Percentiles rank a stretch among this genome's conserved stretches.
Conservation (phyloP, 164 flowering plant genomes). For the Liriodendron chinense region DNA sequence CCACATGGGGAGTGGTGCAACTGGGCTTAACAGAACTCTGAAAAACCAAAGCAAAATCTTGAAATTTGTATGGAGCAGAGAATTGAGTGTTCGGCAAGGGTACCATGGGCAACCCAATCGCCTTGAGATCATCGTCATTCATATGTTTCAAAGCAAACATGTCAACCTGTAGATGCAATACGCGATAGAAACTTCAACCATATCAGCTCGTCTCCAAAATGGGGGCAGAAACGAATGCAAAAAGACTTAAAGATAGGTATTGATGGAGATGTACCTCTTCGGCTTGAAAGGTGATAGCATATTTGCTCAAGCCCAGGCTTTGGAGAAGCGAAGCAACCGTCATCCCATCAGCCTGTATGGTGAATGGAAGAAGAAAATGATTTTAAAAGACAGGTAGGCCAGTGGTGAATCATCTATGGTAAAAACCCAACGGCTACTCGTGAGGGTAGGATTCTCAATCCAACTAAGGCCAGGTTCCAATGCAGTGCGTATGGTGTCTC, state of each 20-base stretch:
- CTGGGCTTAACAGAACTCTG: too few relatives aligned
- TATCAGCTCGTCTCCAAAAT: neutral
- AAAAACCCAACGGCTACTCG: too few relatives aligned
- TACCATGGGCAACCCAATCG: constrained; percentile 8
- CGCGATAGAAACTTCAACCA: neutral
- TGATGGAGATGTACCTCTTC: constrained; percentile 6
- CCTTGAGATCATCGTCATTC: constrained; percentile 10
- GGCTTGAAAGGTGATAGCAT: constrained; percentile 3
- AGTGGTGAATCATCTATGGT: neutral
- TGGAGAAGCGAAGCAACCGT: neutral
- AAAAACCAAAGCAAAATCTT: too few relatives aligned
- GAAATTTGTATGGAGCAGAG: too few relatives aligned
- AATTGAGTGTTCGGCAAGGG: too few relatives aligned
- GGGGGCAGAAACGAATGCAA: neutral
- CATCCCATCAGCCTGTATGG: neutral
- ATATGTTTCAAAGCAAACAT: constrained; percentile 5
- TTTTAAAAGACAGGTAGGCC: neutral
- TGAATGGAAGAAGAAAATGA: neutral
- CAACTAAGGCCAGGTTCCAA: too few relatives aligned
- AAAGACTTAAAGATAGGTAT: neutral
- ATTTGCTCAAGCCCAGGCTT: constrained; percentile 8
- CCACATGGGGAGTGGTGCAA: too few relatives aligned
- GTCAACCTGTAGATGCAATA: constrained; percentile 5
- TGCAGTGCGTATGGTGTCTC: too few relatives aligned
- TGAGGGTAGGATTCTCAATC: too few relatives aligned